Conservation (phyloP, 805 yeast species). For the Yamadazyma sp. region DNA sequence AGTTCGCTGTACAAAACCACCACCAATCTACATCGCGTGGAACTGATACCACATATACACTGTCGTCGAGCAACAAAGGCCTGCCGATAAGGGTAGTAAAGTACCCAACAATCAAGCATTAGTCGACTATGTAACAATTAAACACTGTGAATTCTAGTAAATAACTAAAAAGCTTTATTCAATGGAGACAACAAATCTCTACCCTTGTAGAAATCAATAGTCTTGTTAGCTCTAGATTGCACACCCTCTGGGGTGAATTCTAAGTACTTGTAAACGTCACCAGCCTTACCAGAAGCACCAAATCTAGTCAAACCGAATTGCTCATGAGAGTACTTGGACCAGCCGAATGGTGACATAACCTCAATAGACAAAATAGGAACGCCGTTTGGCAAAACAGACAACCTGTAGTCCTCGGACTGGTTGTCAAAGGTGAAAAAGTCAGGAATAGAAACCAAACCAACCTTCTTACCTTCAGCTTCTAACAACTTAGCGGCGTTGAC, state of each 20-base stretch:
- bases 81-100: no score
- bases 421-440: conserved; percentile 87
- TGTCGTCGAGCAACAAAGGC: no score
- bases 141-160: no score
- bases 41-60: no score
- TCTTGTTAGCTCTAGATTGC: conserved; percentile 79
- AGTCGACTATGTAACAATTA: no score
- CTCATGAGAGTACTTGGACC: conserved; percentile 94
- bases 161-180: conserved; percentile 67
- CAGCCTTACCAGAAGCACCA: conserved; percentile 93
- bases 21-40: no score
- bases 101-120: no score
- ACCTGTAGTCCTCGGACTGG: conserved; percentile 76
- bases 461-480: conserved; percentile 63
- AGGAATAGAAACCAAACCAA: conserved; percentile 86
- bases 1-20: no score
- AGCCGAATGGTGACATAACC: conserved; percentile 86
- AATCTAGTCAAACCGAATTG: conserved; percentile 94
- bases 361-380: conserved; percentile 91
- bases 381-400: conserved; percentile 90
- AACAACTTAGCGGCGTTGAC: conserved; percentile 81
- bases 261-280: conserved; percentile 76
- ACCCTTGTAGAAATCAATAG: conserved; percentile 82
- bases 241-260: conserved; percentile 93
- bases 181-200: conserved; percentile 70